Evolutionary conservation across 2,329 filamentous ascomycete species (phyloP), one percentile per base, ranked within the genome.

Genomic region (Colletotrichum sp.): DNA sequence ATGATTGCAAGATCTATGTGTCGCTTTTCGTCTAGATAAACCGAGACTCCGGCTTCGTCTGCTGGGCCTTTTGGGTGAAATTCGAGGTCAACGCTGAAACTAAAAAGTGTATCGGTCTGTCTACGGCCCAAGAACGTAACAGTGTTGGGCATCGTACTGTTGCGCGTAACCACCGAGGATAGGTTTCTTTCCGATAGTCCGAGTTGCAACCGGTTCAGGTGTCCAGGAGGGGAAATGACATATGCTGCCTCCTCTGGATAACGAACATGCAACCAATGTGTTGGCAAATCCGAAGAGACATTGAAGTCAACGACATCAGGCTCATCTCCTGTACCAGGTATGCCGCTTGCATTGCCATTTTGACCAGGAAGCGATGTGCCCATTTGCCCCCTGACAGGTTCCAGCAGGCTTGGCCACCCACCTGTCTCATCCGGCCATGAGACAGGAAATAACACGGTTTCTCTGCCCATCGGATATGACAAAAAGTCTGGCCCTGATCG

Each of bases 391-490:
- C 13, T 59, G 5, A 64, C 60, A 12, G 32, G 32, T 16, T 82
- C 71, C 15, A 76, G 86, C 3, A 59, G 55, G 55, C 81, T 67
- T 0, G 86, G 86, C 64, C 82, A 87, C 9, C 87, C 85, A 2
- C 78, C 80, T 12, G 80, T 71, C 1, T 79, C 69, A 28, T 18
- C 24, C 21, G 55, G 13, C 86, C 85, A 87, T 13, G 78, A 80
- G 8, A 86, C 85, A 0, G 84, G 80, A 0, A 85, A 85, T 79
- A 87, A 80, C 26, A 86, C 85, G 0, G 89, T 91, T 81, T 91
- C 90, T 63, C 90, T 85, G 6, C 90, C 90, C 6, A 91, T 82
- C 1, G 91, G 87, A 71, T 88, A 91, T 9, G 89, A 85, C 3
- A 89, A 87, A 76, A 81, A 89, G 0, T 87, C 88, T 0, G 84